phyloP scores from a whole-genome alignment of 768 basidiomycete species.

The Pleurotus ostreatus region DNA sequence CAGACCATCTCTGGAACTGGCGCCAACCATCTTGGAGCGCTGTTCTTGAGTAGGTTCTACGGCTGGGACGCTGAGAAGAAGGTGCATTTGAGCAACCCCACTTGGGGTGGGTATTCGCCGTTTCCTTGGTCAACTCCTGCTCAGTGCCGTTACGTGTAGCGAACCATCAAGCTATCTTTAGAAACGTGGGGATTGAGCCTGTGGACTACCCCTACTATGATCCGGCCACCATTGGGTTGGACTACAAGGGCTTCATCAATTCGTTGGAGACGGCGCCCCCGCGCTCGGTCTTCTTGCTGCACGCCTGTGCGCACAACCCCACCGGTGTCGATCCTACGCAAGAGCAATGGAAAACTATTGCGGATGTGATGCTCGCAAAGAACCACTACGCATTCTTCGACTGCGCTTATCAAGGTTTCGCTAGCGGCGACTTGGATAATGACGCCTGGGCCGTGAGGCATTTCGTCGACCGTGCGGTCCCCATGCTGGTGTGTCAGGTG shows the following conservation, averaged over 20 bases:
- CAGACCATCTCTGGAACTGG: conserved; percentile 97
- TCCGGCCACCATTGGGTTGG: conserved; percentile 82
- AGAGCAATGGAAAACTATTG: conserved; percentile 82
- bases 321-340: conserved; percentile 92
- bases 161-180: conserved; percentile 89
- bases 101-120: conserved; percentile 69
- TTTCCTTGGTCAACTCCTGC: conserved; percentile 8
- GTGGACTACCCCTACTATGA: conserved; percentile 93
- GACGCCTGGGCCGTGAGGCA: conserved; percentile 91
- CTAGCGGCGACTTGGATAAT: conserved; percentile 84
- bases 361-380: conserved; percentile 64
- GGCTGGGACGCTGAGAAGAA: conserved; percentile 61
- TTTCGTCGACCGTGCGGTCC: conserved; percentile 73
- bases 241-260: conserved; percentile 64
- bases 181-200: conserved; percentile 85
- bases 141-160: conserved; percentile 37
- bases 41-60: conserved; percentile 86
- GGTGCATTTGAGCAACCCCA: conserved; percentile 87
- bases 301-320: conserved; percentile 96
- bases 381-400: conserved; percentile 91
- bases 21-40: conserved; percentile 88
- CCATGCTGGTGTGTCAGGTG: conserved; percentile 87
- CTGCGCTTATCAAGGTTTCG: conserved; percentile 96
- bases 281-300: conserved; percentile 84
- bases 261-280: conserved; percentile 60